Evolutionary conservation across 208 protist species (phyloP).

Genomic region (Trypanosoma platydactyli): DNA sequence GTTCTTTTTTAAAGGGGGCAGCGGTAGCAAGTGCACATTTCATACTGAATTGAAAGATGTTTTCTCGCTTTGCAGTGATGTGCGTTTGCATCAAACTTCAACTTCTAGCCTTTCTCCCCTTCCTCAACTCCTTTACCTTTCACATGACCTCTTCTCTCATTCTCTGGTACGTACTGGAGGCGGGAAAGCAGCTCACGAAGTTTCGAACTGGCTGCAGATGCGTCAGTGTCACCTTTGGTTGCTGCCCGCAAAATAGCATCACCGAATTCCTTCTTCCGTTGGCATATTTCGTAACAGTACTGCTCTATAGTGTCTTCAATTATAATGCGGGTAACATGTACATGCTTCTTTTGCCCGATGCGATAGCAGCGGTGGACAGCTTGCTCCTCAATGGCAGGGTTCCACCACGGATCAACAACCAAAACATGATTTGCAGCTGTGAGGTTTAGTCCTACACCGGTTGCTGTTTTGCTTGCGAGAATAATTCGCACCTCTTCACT

Average conservation of each 20-base stretch:
- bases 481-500: slow-evolving; percentile 66
- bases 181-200: slow-evolving; percentile 81
- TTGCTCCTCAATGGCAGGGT: slow-evolving; percentile 95
- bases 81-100: background rate
- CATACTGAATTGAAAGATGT: too few species aligned
- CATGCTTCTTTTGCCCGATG: slow-evolving; percentile 93
- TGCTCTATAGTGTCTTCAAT: slow-evolving; percentile 94
- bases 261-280: slow-evolving; percentile 92
- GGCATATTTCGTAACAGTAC: slow-evolving; percentile 92
- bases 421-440: slow-evolving; percentile 95
- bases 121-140: background rate
- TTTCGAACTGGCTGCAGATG: slow-evolving; percentile 64
- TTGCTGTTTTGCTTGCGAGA: slow-evolving; percentile 95
- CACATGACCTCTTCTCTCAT: slow-evolving; percentile 11
- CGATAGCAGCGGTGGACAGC: slow-evolving; percentile 95
- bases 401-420: slow-evolving; percentile 97
- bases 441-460: slow-evolving; percentile 97
- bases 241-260: slow-evolving; percentile 84
- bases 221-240: slow-evolving; percentile 60
- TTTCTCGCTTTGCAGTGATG: too few species aligned
- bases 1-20: too few species aligned
- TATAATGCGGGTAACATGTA: slow-evolving; percentile 91
- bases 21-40: too few species aligned
- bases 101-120: background rate
- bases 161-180: slow-evolving; percentile 60